These are phyloP conservation scores for Rhizopogon sp. DNA, from an alignment of 768 basidiomycete species.

Conservation along the genomic window DNA sequence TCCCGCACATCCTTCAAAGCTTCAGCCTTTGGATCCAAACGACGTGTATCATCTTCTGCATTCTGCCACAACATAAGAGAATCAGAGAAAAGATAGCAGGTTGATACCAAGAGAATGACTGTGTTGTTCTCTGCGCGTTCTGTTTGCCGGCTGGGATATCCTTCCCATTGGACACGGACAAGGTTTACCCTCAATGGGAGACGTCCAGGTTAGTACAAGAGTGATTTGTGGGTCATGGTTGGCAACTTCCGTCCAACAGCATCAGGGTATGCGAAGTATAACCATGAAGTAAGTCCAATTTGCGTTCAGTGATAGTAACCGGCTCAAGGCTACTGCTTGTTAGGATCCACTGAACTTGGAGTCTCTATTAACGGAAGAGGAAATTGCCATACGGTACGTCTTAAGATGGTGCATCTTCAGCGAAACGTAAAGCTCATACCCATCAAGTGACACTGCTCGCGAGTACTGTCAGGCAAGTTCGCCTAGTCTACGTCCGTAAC, in stretches of 20 bases:
- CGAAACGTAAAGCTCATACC: neutral
- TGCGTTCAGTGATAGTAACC: neutral
- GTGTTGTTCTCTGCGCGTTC: neutral
- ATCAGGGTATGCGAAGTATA: slow-evolving; percentile 8
- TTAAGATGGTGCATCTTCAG: neutral
- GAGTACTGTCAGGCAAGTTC: slow-evolving; percentile 73
- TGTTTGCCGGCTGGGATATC: neutral
- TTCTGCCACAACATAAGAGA: neutral
- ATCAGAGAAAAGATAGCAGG: neutral
- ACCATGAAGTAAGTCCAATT: no score
- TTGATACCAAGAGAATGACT: neutral
- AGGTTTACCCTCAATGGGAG: neutral
- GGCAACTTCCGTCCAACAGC: no score
- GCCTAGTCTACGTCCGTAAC: neutral
- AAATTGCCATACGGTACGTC: slow-evolving; percentile 77
- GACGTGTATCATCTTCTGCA: no score
- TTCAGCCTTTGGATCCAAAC: no score
- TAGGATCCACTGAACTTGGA: neutral
- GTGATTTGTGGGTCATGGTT: no score
- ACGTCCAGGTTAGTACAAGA: no score
- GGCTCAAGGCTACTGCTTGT: neutral
- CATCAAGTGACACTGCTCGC: slow-evolving; percentile 68
- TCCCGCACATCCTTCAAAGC: no score
- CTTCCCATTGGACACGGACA: neutral
- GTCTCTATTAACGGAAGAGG: slow-evolving; percentile 21